Base-by-base conservation (phyloP, 495 filamentous ascomycete genomes). In the Copromyces sp. region DNA sequence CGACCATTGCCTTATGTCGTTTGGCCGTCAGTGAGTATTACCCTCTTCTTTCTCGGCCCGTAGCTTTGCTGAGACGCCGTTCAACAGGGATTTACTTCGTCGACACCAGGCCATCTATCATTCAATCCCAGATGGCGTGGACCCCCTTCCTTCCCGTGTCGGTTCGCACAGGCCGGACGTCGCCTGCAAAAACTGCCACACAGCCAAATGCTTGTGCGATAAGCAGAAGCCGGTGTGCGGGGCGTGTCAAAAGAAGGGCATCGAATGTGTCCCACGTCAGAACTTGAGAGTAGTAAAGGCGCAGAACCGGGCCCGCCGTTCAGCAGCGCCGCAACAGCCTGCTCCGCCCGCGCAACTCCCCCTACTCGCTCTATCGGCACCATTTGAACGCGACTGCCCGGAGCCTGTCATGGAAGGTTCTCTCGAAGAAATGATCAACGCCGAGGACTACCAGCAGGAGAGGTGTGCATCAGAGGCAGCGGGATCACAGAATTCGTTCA, bases 151-250 rank as follows among this genome's bases (percentile, higher is more conserved):
- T 35, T 3, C 14, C 53, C 24, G 14, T 35, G 12, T 12, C 14
- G 53, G 53, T 35, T 35, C 29, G 32, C 29, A 65, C 29, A 65
- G 35, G 83, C 8, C 77, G 82, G 40, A 83, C 81, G 7, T 90
- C 72, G 87, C 88, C 9, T 90, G 88, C 78, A 80, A 82, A 20
- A 86, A 85, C 76, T 90, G 88, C 75, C 86, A 87, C 20, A 88
- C 82, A 74, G 87, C 88, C 32, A 90, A 90, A 80, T 90, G 89
- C 6, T 88, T 86, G n/a, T 92, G 90, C 76, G 90, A 92, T 75
- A 91, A 91, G 79, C 83, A 83, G 78, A 84, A 89, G 12, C 89
- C 89, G 11, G 90, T 88, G 77, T 83, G 83, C 53, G 81, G 89
- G 72, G 90, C 89, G 76, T 77, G 83, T 2, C 84, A 86, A 37